Evolutionary conservation across 2,329 filamentous ascomycete species (phyloP).

Genomic region (Talaromyces sp.): DNA sequence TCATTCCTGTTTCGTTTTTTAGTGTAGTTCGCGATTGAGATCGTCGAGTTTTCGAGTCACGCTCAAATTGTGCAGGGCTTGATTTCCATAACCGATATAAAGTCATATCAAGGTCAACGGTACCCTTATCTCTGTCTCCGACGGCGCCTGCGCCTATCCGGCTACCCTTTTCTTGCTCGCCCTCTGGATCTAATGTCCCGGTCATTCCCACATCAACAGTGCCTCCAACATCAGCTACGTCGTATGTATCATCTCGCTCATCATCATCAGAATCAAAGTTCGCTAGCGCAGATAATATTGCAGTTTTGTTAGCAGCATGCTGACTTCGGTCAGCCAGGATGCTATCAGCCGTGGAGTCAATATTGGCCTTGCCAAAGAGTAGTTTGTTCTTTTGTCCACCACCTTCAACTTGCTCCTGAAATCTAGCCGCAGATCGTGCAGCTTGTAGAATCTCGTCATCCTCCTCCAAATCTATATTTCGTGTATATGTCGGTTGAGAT

Average conservation of each 20-base stretch:
- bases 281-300: constrained; percentile 81
- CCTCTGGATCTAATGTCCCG: constrained; percentile 41
- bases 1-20: constrained; percentile 75
- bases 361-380: constrained; percentile 68
- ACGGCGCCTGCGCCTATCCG: background rate
- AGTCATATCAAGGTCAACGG: constrained; percentile 53
- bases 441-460: constrained; percentile 74
- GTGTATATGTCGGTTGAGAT: constrained; percentile 32
- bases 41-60: constrained; percentile 66
- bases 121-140: constrained; percentile 17
- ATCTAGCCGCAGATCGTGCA: constrained; percentile 51
- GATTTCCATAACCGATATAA: constrained; percentile 69
- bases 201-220: constrained; percentile 61
- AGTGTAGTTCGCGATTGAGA: constrained; percentile 59
- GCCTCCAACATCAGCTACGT: constrained; percentile 84
- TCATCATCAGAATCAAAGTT: constrained; percentile 92
- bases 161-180: constrained; percentile 51
- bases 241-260: constrained; percentile 95
- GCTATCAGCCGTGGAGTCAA: constrained; percentile 63
- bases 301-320: constrained; percentile 67
- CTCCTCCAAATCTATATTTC: constrained; percentile 72
- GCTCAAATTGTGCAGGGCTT: constrained; percentile 61
- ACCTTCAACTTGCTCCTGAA: constrained; percentile 29
- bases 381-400: constrained; percentile 44
- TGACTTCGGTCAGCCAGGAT: constrained; percentile 60